A percentile compares a stretch with the other conserved stretches of the same genome.
phyloP scores from a whole-genome alignment of 495 filamentous ascomycete genomes.

The Trichoderma virens region DNA sequence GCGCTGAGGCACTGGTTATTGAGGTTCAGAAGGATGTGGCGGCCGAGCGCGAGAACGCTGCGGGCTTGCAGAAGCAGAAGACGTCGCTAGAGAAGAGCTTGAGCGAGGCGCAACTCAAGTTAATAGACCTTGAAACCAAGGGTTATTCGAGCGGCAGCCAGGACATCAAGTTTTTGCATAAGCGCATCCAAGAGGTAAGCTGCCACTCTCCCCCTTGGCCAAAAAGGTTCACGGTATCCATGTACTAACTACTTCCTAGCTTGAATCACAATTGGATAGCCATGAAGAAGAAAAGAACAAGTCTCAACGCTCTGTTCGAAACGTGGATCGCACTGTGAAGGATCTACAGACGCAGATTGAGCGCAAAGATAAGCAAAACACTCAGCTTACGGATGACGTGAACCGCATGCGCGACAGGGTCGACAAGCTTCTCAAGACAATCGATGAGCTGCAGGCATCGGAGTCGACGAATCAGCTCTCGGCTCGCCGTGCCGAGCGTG shows the following conservation, averaged over 20 bases:
- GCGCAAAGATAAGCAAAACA: slow-evolving; percentile 76
- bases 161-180: slow-evolving; percentile 91
- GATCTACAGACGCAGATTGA: slow-evolving; percentile 91
- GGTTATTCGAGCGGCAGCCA: slow-evolving; percentile 89
- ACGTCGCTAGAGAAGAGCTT: slow-evolving; percentile 79
- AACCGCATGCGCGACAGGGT: slow-evolving; percentile 78
- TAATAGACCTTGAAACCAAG: slow-evolving; percentile 94
- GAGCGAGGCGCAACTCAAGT: slow-evolving; percentile 82
- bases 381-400: slow-evolving; percentile 74
- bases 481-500: slow-evolving; percentile 77
- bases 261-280: slow-evolving; percentile 84
- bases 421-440: slow-evolving; percentile 77
- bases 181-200: slow-evolving; percentile 91
- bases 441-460: slow-evolving; percentile 85
- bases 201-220: no score
- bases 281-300: slow-evolving; percentile 70
- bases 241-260: slow-evolving; percentile 40
- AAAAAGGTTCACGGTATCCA: no score
- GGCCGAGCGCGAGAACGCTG: slow-evolving; percentile 77
- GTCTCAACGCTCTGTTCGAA: slow-evolving; percentile 79
- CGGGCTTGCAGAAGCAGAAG: slow-evolving; percentile 86
- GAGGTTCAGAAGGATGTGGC: slow-evolving; percentile 94
- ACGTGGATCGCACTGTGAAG: slow-evolving; percentile 88
- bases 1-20: slow-evolving; percentile 76
- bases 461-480: slow-evolving; percentile 74